Conservation (phyloP, 2,329 filamentous ascomycete genomes). For the Neopestalotiopsis clavispora region DNA sequence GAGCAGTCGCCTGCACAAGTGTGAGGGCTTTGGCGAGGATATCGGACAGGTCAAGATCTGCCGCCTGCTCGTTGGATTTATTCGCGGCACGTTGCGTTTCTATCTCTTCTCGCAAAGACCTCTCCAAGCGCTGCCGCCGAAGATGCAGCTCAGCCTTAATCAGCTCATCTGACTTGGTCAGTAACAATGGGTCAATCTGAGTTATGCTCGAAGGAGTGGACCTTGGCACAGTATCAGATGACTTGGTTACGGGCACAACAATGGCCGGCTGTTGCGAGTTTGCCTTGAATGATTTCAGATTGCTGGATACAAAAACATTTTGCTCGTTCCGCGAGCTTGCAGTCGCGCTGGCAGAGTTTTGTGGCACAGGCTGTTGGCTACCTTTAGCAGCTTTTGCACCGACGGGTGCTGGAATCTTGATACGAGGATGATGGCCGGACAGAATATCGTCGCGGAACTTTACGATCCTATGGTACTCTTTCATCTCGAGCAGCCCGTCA, state of each 20-base stretch:
- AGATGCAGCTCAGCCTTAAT: constrained; percentile 81
- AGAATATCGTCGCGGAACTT: constrained; percentile 81
- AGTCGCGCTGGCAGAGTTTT: constrained; percentile 18
- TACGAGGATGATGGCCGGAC: constrained; percentile 72
- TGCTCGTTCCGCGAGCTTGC: constrained; percentile 10
- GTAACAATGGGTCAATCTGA: constrained; percentile 80
- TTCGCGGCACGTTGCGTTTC: constrained; percentile 61
- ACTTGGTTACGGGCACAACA: constrained; percentile 25
- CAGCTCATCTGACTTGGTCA: constrained; percentile 85
- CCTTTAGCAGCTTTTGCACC: constrained; percentile 30
- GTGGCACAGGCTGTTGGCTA: constrained; percentile 21
- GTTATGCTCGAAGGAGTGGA: constrained; percentile 57
- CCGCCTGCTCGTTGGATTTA: constrained; percentile 55
- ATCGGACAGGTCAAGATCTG: constrained; percentile 73
- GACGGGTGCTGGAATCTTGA: constrained; percentile 54
- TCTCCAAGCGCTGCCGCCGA: constrained; percentile 82
- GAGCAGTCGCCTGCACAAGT: constrained; percentile 72
- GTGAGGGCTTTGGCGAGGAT: constrained; percentile 74
- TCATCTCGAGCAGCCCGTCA: constrained; percentile 58
- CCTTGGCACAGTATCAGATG: constrained; percentile 37
- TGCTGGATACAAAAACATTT: constrained; percentile 34
- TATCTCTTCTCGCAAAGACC: constrained; percentile 75
- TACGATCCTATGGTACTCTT: constrained; percentile 81
- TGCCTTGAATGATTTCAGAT: constrained; percentile 39
- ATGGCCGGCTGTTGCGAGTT: constrained; percentile 42